phyloP scores from a whole-genome alignment of 768 basidiomycete species.

The Pleurotus cornucopiae region DNA sequence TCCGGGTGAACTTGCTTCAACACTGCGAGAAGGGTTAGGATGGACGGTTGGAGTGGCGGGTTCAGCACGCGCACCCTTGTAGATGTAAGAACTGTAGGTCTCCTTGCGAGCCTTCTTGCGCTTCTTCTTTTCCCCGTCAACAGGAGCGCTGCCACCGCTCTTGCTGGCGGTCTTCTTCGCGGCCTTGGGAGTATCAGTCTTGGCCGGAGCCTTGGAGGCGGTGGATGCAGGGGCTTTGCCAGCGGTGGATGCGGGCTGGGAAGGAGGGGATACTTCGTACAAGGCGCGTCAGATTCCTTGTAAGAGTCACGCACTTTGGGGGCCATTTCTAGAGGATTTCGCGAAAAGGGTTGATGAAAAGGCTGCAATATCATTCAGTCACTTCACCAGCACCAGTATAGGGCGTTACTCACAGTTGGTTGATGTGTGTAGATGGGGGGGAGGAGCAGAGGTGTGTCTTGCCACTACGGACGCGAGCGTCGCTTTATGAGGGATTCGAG shows the following conservation, averaged over 20 bases:
- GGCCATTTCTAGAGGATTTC: constrained; percentile 22
- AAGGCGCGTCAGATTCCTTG: background rate
- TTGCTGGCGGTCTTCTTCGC: constrained; percentile 63
- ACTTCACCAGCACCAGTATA: background rate
- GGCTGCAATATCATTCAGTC: background rate
- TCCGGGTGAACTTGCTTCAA: constrained; percentile 98
- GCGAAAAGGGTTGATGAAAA: background rate
- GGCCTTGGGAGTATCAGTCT: constrained; percentile 40
- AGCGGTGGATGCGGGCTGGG: constrained; percentile 66
- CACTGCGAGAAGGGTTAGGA: constrained; percentile 39
- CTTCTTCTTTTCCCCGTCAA: constrained; percentile 74
- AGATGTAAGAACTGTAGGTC: constrained; percentile 84
- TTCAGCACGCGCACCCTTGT: constrained; percentile 54
- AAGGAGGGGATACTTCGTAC: constrained; percentile 10
- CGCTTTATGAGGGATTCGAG: constrained; percentile 10
- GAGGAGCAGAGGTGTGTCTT: constrained; percentile 9
- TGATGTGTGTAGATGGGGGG: constrained; percentile 8
- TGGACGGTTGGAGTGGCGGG: background rate
- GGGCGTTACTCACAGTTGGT: too few species aligned
- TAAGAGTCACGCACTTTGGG: constrained; percentile 26
- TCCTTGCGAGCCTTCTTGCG: constrained; percentile 77
- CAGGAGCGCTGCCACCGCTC: constrained; percentile 33
- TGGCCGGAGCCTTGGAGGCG: constrained; percentile 62
- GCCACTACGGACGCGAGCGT: constrained; percentile 8
- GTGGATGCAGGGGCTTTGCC: constrained; percentile 66